phyloP scores from a whole-genome alignment of 2,329 filamentous ascomycete species.

The Drechslerella dactyloides region DNA sequence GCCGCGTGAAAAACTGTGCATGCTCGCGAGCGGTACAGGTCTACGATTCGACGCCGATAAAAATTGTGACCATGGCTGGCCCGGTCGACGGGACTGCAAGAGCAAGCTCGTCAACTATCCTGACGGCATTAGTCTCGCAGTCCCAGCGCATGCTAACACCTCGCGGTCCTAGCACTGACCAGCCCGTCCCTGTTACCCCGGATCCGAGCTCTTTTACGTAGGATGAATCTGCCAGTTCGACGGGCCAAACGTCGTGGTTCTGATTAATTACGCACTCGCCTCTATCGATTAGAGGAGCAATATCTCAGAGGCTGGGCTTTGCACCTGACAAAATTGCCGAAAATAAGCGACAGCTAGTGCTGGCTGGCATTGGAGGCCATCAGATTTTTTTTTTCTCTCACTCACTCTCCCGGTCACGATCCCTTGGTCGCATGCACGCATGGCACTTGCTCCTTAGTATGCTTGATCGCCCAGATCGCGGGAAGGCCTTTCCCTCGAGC shows the following conservation, averaged over 20 bases:
- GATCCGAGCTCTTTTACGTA: conserved; percentile 46
- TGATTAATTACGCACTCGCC: no score
- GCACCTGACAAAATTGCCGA: conserved; percentile 50
- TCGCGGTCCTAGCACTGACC: no score
- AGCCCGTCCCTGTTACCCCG: conserved; percentile 48
- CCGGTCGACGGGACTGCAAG: neutral
- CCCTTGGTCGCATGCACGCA: neutral
- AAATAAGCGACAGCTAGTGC: conserved; percentile 40
- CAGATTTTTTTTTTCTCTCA: neutral
- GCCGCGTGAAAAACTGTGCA: neutral
- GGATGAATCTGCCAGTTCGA: no score
- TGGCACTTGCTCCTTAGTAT: neutral
- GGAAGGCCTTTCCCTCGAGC: neutral
- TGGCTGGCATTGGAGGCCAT: neutral
- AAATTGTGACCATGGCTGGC: conserved; percentile 28
- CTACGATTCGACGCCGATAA: conserved; percentile 5
- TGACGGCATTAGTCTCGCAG: no score
- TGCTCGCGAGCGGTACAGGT: neutral
- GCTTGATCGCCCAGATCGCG: neutral
- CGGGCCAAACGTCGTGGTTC: no score
- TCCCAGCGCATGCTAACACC: no score
- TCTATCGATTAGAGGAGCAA: conserved; percentile 13
- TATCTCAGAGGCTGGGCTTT: neutral
- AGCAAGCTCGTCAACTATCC: neutral
- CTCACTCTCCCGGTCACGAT: conserved; percentile 20